phyloP scores from a whole-genome alignment of 2,329 filamentous ascomycete species.

The Ophiostoma tasmaniense region DNA sequence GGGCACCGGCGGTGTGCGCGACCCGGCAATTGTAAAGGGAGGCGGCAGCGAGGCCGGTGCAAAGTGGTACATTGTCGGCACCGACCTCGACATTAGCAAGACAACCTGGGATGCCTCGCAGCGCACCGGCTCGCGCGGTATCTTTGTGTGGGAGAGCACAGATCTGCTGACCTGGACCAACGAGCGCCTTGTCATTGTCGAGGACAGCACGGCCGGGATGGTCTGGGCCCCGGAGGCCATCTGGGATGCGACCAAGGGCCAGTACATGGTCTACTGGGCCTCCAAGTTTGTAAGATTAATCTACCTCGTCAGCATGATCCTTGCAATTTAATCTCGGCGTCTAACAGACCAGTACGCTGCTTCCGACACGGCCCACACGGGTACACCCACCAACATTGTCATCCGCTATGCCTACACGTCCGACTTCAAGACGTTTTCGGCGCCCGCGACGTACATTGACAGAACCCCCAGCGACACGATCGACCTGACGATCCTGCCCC shows the following conservation, averaged over 20 bases:
- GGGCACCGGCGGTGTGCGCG: constrained; percentile 44
- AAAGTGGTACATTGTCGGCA: constrained; percentile 50
- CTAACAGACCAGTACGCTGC: constrained; percentile 30
- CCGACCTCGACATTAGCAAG: constrained; percentile 45
- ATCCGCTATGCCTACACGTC: constrained; percentile 48
- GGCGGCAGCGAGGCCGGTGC: constrained; percentile 37
- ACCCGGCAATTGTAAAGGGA: constrained; percentile 41
- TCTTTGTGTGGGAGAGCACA: constrained; percentile 47
- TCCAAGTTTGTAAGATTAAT: constrained; percentile 31
- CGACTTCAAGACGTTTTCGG: constrained; percentile 45
- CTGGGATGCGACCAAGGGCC: constrained; percentile 38
- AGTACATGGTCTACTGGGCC: constrained; percentile 41
- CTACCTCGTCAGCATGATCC: neutral
- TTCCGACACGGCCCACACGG: constrained; percentile 41
- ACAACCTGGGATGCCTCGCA: constrained; percentile 46
- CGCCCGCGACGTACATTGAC: constrained; percentile 43
- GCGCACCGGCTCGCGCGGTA: constrained; percentile 41
- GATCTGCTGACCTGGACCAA: constrained; percentile 42
- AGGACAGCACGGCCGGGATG: constrained; percentile 47
- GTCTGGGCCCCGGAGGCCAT: constrained; percentile 50
- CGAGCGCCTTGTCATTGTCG: constrained; percentile 42
- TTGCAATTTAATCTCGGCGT: neutral
- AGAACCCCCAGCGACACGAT: constrained; percentile 40
- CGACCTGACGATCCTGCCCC: constrained; percentile 47
- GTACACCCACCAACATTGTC: constrained; percentile 34